Conservation (phyloP, 441 rosid species). For the Gossypium lobatum region DNA sequence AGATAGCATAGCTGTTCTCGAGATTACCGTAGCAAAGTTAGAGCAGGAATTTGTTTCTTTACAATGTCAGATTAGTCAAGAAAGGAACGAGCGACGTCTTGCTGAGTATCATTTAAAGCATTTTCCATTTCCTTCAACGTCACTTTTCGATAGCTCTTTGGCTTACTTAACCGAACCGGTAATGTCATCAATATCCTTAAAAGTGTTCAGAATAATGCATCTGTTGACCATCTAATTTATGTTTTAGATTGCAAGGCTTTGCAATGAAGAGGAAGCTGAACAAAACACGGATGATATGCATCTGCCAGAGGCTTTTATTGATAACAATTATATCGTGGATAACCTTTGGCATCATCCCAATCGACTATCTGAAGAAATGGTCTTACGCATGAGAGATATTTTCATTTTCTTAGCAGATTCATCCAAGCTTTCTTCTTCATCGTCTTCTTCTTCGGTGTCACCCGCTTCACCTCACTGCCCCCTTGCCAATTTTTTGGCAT, state of each 20-base stretch:
- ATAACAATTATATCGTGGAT: constrained; percentile 27
- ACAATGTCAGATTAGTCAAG: constrained; percentile 74
- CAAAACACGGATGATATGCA: constrained; percentile 18
- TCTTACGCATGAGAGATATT: constrained; percentile 62
- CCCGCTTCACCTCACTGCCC: constrained; percentile 45
- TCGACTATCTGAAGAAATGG: constrained; percentile 60
- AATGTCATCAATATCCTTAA: constrained; percentile 16
- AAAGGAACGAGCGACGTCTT: constrained; percentile 74
- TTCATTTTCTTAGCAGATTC: constrained; percentile 56
- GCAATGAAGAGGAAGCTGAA: constrained; percentile 25
- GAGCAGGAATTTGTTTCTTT: constrained; percentile 69
- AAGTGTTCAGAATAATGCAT: not conserved
- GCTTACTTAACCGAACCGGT: constrained; percentile 38
- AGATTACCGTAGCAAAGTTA: constrained; percentile 70
- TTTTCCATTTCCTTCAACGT: constrained; percentile 30
- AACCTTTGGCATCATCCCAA: constrained; percentile 49
- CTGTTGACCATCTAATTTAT: constrained; percentile 9
- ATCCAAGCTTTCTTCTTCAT: constrained; percentile 32
- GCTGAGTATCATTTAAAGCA: constrained; percentile 54
- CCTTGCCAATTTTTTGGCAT: constrained; percentile 41
- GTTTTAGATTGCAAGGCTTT: constrained; percentile 34
- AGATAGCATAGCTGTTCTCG: constrained; percentile 62
- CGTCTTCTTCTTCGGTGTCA: constrained; percentile 18
- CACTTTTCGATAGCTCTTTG: constrained; percentile 27
- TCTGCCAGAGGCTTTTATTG: constrained; percentile 13